phyloP scores from a whole-genome alignment of 148 eudicot species.

The Oxyria digyna region DNA sequence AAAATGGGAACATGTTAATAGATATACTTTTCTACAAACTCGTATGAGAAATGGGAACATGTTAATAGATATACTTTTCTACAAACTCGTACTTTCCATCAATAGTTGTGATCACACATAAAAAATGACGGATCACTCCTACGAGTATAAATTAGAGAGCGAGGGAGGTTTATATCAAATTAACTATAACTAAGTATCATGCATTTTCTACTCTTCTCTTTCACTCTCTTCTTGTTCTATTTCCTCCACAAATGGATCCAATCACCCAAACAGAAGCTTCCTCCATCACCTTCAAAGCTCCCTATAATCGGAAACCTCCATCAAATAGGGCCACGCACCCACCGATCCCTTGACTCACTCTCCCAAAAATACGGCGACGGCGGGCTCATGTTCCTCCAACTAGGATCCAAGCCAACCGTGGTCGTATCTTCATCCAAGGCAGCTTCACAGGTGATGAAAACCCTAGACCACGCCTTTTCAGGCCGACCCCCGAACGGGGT shows the following conservation, averaged over 20 bases:
- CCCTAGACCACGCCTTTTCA: conserved; percentile 8
- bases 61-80: no score
- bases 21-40: no score
- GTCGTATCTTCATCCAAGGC: conserved; percentile 13
- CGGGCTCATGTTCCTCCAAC: conserved; percentile 11
- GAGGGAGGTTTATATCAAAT: neutral
- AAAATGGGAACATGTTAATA: no score
- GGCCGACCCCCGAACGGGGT: neutral
- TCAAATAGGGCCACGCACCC: neutral
- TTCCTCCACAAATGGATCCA: conserved; percentile 15
- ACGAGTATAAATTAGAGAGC: no score
- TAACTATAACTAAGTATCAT: no score
- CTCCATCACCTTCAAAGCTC: conserved; percentile 5
- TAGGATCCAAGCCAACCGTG: conserved; percentile 11
- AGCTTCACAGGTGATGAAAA: conserved; percentile 14
- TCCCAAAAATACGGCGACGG: neutral
- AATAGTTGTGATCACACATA: no score
- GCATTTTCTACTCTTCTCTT: neutral
- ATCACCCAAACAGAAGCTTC: neutral
- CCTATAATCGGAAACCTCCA: conserved; percentile 11
- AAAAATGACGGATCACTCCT: no score
- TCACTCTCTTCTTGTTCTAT: neutral
- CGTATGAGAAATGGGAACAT: no score
- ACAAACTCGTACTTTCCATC: no score
- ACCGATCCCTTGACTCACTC: conserved; percentile 8